Conservation (phyloP, 1,284 basidiomycete genomes). For the Cyathus pygmaeus region DNA sequence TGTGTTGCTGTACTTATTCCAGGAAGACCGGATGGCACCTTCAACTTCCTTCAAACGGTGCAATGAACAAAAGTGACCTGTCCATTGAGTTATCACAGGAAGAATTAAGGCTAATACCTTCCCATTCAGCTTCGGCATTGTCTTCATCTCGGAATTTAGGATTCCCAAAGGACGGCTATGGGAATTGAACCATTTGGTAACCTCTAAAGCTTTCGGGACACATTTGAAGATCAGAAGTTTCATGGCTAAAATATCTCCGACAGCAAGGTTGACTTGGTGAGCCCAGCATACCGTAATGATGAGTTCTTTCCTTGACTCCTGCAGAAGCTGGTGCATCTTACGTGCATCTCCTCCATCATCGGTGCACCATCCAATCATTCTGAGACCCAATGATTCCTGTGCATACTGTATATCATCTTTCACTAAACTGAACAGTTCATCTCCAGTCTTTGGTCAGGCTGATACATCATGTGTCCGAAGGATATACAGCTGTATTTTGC, state of each 20-base stretch:
- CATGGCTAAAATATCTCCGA: slow-evolving; percentile 40
- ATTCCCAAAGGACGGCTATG: slow-evolving; percentile 24
- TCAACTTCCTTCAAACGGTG: background rate
- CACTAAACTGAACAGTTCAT: slow-evolving; percentile 35
- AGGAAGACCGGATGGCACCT: background rate
- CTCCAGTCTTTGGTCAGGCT: slow-evolving; percentile 35
- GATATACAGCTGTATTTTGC: slow-evolving; percentile 24
- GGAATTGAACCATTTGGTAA: slow-evolving; percentile 40
- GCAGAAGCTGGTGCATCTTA: slow-evolving; percentile 34
- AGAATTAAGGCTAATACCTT: slow-evolving; percentile 9
- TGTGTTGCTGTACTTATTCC: background rate
- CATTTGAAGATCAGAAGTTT: slow-evolving; percentile 23
- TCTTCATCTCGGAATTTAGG: slow-evolving; percentile 7
- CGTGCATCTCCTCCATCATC: slow-evolving; percentile 41
- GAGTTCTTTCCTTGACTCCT: slow-evolving; percentile 21
- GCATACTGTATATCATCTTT: slow-evolving; percentile 25
- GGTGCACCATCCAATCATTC: slow-evolving; percentile 32
- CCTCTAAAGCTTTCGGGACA: slow-evolving; percentile 17
- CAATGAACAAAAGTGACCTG: background rate
- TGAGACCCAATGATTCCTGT: slow-evolving; percentile 11
- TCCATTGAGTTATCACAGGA: background rate
- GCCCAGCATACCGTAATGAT: slow-evolving; percentile 44
- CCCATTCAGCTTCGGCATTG: background rate
- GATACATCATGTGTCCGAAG: slow-evolving; percentile 35
- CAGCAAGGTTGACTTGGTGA: slow-evolving; percentile 45